A percentile compares a stretch with the other conserved stretches of the same genome.
Conservation (phyloP, 139 green algal genomes). For the Axilococcus clingmanii region DNA sequence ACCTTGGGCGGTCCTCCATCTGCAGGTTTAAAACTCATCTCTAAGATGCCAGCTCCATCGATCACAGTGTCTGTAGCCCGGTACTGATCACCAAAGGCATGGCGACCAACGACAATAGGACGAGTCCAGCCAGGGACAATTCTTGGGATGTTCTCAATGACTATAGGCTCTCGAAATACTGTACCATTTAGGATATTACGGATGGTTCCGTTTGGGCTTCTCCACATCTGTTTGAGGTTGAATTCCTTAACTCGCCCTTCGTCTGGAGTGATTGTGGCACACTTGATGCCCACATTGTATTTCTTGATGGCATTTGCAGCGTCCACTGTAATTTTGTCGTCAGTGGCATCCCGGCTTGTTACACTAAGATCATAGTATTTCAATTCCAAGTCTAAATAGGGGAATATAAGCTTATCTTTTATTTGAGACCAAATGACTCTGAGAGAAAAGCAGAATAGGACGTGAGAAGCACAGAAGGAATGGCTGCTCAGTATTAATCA, state of each 20-base stretch:
- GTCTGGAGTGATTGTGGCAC: slow-evolving; percentile 95
- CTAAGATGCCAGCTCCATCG: slow-evolving; percentile 65
- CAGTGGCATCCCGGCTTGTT: slow-evolving; percentile 58
- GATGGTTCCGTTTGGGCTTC: slow-evolving; percentile 84
- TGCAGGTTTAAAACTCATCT: slow-evolving; percentile 59
- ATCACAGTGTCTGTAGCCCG: slow-evolving; percentile 79
- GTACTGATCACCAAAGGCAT: slow-evolving; percentile 97
- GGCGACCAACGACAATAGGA: slow-evolving; percentile 85
- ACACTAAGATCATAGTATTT: slow-evolving; percentile 92
- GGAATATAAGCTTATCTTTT: slow-evolving; percentile 90
- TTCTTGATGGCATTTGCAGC: slow-evolving; percentile 74
- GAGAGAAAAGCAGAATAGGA: no score
- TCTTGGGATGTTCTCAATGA: slow-evolving; percentile 85
- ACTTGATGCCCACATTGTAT: slow-evolving; percentile 93
- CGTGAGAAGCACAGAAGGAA: background rate
- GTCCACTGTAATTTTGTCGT: slow-evolving; percentile 83
- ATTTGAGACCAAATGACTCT: slow-evolving; percentile 91
- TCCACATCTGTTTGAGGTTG: slow-evolving; percentile 91
- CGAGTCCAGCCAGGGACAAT: slow-evolving; percentile 85
- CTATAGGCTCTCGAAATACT: slow-evolving; percentile 93
- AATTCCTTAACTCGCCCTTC: slow-evolving; percentile 94
- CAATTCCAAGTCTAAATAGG: slow-evolving; percentile 88
- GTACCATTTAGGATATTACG: slow-evolving; percentile 60
- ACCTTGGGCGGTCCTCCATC: slow-evolving; percentile 38
- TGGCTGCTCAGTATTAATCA: background rate